These are phyloP conservation scores for Fomitopsis serialis DNA, from an alignment of 768 basidiomycete species.

Conservation along the genomic window DNA sequence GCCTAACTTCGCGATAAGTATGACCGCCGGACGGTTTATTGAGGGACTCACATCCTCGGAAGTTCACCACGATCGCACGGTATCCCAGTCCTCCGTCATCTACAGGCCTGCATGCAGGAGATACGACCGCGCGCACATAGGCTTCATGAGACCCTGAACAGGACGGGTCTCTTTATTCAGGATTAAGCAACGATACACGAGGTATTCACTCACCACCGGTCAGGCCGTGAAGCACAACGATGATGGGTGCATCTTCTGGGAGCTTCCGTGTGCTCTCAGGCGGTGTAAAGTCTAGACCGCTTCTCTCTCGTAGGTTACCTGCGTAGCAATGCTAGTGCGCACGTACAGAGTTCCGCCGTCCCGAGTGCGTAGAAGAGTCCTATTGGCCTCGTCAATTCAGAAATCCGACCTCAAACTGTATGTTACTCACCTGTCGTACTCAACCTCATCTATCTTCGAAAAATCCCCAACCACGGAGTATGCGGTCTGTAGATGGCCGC, in stretches of 20 bases:
- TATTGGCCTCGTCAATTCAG: neutral
- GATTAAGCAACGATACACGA: neutral
- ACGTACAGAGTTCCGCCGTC: slow-evolving; percentile 66
- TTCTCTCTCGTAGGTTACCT: slow-evolving; percentile 19
- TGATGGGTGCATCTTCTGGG: slow-evolving; percentile 40
- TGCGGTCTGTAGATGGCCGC: slow-evolving; percentile 61
- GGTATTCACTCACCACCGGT: slow-evolving; percentile 33
- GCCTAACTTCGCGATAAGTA: slow-evolving; percentile 38
- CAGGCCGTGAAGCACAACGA: slow-evolving; percentile 49
- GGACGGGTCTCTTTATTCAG: neutral
- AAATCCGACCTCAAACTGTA: neutral
- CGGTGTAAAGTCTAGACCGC: slow-evolving; percentile 64
- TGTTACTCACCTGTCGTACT: slow-evolving; percentile 44
- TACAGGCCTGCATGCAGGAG: slow-evolving; percentile 62
- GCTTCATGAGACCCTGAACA: slow-evolving; percentile 79
- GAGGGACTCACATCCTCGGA: slow-evolving; percentile 81
- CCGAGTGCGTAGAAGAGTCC: slow-evolving; percentile 41
- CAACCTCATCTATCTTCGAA: slow-evolving; percentile 46
- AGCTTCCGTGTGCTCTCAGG: slow-evolving; percentile 21
- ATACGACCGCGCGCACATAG: slow-evolving; percentile 81
- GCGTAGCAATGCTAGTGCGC: neutral
- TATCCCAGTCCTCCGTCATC: slow-evolving; percentile 85
- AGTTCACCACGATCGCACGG: slow-evolving; percentile 87
- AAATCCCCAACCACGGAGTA: slow-evolving; percentile 60
- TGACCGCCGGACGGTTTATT: neutral